Evolutionary conservation across 352 stramenopile species (phyloP).

Genomic region (Phytophthora uliginosa): DNA sequence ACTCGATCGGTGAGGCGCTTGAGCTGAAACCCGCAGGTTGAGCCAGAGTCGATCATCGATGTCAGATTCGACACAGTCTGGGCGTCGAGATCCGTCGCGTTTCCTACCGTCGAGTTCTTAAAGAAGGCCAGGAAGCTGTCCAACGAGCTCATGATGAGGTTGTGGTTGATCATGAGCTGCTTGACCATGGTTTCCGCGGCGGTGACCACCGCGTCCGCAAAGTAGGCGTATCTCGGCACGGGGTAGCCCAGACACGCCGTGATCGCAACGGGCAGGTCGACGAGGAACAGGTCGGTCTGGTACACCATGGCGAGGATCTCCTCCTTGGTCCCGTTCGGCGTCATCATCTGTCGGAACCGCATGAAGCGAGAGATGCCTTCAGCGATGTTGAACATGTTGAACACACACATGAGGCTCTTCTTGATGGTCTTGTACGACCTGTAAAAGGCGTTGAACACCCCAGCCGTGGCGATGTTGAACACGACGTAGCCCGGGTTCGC

Average conservation of each 20-base stretch:
- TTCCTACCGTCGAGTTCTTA: constrained; percentile 26
- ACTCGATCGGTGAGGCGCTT: constrained; percentile 59
- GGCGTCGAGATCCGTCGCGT: constrained; percentile 37
- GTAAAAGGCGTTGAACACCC: constrained; percentile 60
- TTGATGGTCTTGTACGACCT: constrained; percentile 54
- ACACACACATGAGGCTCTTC: constrained; percentile 55
- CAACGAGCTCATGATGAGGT: constrained; percentile 48
- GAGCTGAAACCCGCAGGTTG: constrained; percentile 54
- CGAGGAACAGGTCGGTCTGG: constrained; percentile 67
- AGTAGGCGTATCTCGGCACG: constrained; percentile 30
- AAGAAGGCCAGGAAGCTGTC: constrained; percentile 49
- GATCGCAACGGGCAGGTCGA: constrained; percentile 64
- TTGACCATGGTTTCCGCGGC: constrained; percentile 47
- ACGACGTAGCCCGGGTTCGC: constrained; percentile 55
- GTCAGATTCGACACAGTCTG: constrained; percentile 41
- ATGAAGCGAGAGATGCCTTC: constrained; percentile 59
- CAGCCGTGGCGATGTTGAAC: constrained; percentile 60
- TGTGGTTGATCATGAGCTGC: constrained; percentile 50
- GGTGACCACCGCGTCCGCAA: constrained; percentile 43
- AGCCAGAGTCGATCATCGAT: constrained; percentile 44
- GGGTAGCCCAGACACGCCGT: constrained; percentile 59
- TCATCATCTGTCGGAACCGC: constrained; percentile 42
- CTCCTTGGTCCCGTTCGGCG: constrained; percentile 57
- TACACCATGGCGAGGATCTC: constrained; percentile 55
- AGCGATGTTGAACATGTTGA: constrained; percentile 56